phyloP scores from a whole-genome alignment of 495 filamentous ascomycete genomes.

The Staphylotrichum tortipilum region DNA sequence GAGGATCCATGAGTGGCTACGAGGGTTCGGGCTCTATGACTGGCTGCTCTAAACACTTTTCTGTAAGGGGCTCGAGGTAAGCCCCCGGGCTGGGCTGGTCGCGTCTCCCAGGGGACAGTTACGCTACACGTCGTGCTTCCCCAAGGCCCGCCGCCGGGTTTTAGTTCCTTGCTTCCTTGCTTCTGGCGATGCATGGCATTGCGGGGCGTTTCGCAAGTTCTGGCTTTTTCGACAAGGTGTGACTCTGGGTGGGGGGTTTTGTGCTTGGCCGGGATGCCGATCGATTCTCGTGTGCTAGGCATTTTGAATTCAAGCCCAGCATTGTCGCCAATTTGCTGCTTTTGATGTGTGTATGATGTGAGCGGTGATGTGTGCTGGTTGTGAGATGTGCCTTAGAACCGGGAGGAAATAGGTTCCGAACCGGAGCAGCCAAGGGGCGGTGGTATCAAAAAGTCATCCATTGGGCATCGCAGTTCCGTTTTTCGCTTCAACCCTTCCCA shows the following conservation, averaged over 20 bases:
- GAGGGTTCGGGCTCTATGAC: not conserved
- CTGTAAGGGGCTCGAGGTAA: not conserved
- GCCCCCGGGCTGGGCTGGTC: constrained; percentile 36
- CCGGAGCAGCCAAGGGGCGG: too few relatives aligned
- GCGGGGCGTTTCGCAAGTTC: not conserved
- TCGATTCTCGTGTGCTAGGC: constrained; percentile 1
- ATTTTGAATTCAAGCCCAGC: constrained; percentile 11
- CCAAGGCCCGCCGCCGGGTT: constrained; percentile 21
- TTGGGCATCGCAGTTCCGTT: too few relatives aligned
- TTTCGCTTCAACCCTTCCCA: too few relatives aligned
- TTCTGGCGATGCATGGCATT: not conserved
- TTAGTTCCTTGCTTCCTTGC: not conserved
- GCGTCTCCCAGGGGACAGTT: constrained; percentile 34
- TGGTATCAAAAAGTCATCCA: too few relatives aligned
- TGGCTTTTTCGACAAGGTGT: constrained; percentile 4
- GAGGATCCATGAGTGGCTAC: constrained; percentile 18
- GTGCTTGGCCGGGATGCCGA: constrained; percentile 11
- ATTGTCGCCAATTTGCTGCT: not conserved
- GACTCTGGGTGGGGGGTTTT: constrained; percentile 13
- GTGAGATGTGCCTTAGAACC: too few relatives aligned
- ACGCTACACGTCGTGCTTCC: constrained; percentile 31
- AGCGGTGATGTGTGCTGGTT: not conserved
- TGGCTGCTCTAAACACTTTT: constrained; percentile 3
- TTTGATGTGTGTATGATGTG: not conserved
- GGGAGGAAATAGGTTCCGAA: too few relatives aligned